A percentile compares a stretch with the other conserved stretches of the same genome.
Conservation (phyloP, 352 stramenopile genomes). For the Globisporangium paroecandrum region DNA sequence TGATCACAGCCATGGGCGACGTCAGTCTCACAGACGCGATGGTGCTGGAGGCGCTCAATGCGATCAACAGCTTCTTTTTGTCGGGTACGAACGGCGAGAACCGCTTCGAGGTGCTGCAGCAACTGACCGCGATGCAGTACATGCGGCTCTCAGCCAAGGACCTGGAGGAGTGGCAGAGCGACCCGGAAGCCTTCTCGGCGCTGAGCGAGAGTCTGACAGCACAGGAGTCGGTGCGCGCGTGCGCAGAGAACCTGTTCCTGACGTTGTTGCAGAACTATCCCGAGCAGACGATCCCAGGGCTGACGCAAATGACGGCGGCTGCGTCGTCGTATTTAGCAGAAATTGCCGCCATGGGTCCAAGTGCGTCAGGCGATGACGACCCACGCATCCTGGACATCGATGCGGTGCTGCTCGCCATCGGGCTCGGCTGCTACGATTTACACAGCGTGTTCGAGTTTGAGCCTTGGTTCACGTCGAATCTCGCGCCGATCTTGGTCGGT, state of each 20-base stretch:
- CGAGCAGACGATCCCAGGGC: constrained; percentile 56
- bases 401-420: constrained; percentile 76
- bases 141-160: constrained; percentile 59
- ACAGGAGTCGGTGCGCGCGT: constrained; percentile 72
- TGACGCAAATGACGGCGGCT: constrained; percentile 63
- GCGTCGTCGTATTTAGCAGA: constrained; percentile 52
- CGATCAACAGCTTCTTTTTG: constrained; percentile 56
- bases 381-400: constrained; percentile 58
- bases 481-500: constrained; percentile 66
- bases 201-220: constrained; percentile 75
- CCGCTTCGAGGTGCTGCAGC: constrained; percentile 52
- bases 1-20: constrained; percentile 79
- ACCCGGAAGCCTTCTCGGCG: constrained; percentile 64
- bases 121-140: constrained; percentile 73
- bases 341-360: constrained; percentile 15
- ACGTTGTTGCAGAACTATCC: constrained; percentile 77
- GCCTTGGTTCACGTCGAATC: constrained; percentile 72
- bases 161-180: constrained; percentile 63
- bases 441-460: constrained; percentile 88
- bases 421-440: constrained; percentile 81
- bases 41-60: constrained; percentile 65
- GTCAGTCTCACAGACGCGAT: constrained; percentile 72
- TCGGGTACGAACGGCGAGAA: constrained; percentile 20
- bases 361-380: constrained; percentile 20
- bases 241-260: constrained; percentile 81